These are phyloP conservation scores for Carallia brachiata DNA, from an alignment of 345 rosid genomes.

Conservation along the genomic window DNA sequence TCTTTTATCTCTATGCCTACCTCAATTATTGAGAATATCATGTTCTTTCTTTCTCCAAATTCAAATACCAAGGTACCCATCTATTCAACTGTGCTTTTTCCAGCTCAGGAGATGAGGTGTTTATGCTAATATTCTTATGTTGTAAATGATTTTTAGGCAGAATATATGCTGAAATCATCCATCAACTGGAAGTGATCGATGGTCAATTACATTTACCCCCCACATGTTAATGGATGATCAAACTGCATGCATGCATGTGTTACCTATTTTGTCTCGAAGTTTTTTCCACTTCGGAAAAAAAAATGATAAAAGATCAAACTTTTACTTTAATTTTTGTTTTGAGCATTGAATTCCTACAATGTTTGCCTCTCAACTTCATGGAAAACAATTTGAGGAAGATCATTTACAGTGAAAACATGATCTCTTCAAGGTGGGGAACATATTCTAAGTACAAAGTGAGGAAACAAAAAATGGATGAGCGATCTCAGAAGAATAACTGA, in stretches of 20 bases:
- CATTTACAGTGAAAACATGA: background rate
- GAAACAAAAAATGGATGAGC: background rate
- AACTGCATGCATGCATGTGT: no score
- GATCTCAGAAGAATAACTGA: background rate
- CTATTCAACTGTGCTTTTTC: conserved; percentile 19
- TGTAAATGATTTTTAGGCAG: background rate
- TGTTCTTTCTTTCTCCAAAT: background rate
- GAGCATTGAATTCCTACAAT: no score
- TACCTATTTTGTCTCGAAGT: no score
- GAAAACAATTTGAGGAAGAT: background rate
- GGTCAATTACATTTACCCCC: conserved; percentile 8
- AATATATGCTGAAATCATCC: conserved; percentile 18
- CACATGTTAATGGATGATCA: no score
- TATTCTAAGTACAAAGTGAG: conserved; percentile 2
- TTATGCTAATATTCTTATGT: conserved; percentile 9
- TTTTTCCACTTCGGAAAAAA: background rate
- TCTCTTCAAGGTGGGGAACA: conserved; percentile 1
- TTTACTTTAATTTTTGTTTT: no score
- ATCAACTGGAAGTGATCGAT: conserved; percentile 7
- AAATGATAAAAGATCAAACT: background rate
- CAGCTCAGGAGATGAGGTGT: background rate
- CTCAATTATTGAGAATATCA: background rate
- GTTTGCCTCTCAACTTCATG: no score
- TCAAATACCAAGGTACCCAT: conserved; percentile 5
- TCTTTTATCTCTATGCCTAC: no score